phyloP scores from a whole-genome alignment of 2,329 filamentous ascomycete species.

The Shiraia bambusicola region DNA sequence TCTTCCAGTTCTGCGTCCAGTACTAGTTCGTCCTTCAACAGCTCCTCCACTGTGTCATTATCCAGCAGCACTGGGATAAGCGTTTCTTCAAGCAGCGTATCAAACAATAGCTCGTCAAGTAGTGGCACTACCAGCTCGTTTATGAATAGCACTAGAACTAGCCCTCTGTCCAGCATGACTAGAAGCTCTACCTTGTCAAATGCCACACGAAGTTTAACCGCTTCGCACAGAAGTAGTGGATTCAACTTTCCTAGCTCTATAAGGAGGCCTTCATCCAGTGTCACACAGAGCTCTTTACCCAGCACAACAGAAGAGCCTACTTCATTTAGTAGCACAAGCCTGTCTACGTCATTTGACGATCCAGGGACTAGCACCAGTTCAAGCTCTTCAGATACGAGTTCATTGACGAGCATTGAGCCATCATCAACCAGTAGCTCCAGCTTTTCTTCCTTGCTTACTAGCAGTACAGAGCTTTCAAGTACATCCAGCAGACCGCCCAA shows the following conservation, averaged over 20 bases:
- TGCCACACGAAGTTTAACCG: background rate
- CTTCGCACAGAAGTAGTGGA: no score
- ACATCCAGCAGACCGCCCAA: background rate
- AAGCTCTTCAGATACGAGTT: background rate
- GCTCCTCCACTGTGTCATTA: background rate
- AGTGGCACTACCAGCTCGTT: background rate
- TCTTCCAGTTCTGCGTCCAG: background rate
- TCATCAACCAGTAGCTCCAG: background rate
- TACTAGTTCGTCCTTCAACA: constrained; percentile 1
- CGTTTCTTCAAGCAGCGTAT: background rate
- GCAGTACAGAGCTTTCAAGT: background rate
- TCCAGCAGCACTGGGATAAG: constrained; percentile 1
- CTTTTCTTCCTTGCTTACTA: background rate
- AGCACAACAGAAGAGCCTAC: background rate
- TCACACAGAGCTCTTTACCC: background rate
- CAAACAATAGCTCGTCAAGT: background rate
- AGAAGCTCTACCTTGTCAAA: background rate
- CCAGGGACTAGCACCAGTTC: background rate
- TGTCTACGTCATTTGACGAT: constrained; percentile 1
- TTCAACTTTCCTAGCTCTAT: background rate
- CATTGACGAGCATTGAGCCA: background rate
- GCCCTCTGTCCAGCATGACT: background rate
- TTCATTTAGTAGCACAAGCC: constrained; percentile 2
- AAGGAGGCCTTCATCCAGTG: background rate
- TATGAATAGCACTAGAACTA: background rate